Conservation (phyloP, 306 rosid genomes). For the Heteromeles arbutifolia region DNA sequence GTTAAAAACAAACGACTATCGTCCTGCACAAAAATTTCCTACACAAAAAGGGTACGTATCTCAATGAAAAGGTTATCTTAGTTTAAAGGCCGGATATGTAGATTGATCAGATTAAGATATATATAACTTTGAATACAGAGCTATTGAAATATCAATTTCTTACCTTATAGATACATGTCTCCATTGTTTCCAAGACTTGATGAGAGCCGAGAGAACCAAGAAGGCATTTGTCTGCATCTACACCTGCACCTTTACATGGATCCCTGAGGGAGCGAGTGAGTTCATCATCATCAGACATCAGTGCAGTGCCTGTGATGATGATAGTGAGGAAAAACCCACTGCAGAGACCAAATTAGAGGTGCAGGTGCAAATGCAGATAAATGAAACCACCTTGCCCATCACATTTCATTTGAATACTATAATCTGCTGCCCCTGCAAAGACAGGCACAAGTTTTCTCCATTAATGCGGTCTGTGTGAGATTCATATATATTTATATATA, state of each 20-base stretch:
- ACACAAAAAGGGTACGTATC: too few species aligned
- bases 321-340: not conserved
- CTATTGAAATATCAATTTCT: not conserved
- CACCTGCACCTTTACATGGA: slow-evolving; percentile 20
- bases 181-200: too few species aligned
- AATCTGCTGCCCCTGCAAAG: not conserved
- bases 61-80: not conserved
- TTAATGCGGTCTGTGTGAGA: not conserved
- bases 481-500: not conserved
- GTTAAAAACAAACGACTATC: too few species aligned
- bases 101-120: not conserved
- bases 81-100: too few species aligned
- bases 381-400: slow-evolving; percentile 17
- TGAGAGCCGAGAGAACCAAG: not conserved
- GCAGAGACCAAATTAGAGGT: slow-evolving; percentile 20
- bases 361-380: slow-evolving; percentile 53
- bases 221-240: slow-evolving; percentile 26
- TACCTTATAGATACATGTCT: not conserved
- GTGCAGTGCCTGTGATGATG: not conserved
- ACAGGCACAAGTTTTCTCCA: not conserved
- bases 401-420: not conserved
- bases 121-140: not conserved
- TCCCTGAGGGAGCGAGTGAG: not conserved
- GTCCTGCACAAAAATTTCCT: too few species aligned
- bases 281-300: not conserved